Percentiles rank a stretch among this genome's conserved stretches.
phyloP scores from a whole-genome alignment of 2,329 filamentous ascomycete genomes.

The Xylaria sp. region DNA sequence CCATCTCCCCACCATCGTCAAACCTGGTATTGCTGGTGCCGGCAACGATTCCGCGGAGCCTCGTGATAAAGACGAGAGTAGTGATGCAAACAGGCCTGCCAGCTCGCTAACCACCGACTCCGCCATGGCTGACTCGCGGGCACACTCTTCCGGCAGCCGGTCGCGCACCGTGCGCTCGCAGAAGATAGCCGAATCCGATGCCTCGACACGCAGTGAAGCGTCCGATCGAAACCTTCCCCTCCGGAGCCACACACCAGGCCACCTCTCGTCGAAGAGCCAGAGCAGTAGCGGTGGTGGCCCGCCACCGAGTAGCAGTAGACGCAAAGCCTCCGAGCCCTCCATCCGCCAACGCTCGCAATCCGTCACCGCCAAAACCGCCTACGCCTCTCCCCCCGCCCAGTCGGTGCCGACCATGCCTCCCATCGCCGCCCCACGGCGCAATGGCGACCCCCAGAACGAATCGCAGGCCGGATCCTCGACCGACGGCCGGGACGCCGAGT shows the following conservation, averaged over 20 bases:
- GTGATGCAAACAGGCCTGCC: conserved; percentile 29
- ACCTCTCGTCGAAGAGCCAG: conserved; percentile 61
- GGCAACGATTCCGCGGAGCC: conserved; percentile 3
- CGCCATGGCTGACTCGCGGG: conserved; percentile 42
- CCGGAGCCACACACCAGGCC: conserved; percentile 67
- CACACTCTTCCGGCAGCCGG: conserved; percentile 44
- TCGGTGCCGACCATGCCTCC: conserved; percentile 37
- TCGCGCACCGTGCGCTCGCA: conserved; percentile 58
- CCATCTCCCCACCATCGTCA: neutral
- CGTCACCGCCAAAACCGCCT: conserved; percentile 45
- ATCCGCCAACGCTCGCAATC: conserved; percentile 62
- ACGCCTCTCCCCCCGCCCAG: conserved; percentile 39
- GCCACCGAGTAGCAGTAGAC: conserved; percentile 46
- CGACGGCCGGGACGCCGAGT: conserved; percentile 37
- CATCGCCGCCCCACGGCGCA: conserved; percentile 37
- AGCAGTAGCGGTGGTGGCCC: conserved; percentile 16
- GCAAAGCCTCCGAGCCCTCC: conserved; percentile 57
- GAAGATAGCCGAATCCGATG: conserved; percentile 48
- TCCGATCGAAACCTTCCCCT: conserved; percentile 47
- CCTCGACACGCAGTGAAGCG: conserved; percentile 39
- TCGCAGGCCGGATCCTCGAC: conserved; percentile 39
- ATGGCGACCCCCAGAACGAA: conserved; percentile 35
- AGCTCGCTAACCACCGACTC: conserved; percentile 15
- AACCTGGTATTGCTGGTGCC: conserved; percentile 5
- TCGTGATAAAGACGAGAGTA: conserved; percentile 6